Base-by-base conservation (phyloP, 345 rosid genomes). In the Boechera divaricarpa region DNA sequence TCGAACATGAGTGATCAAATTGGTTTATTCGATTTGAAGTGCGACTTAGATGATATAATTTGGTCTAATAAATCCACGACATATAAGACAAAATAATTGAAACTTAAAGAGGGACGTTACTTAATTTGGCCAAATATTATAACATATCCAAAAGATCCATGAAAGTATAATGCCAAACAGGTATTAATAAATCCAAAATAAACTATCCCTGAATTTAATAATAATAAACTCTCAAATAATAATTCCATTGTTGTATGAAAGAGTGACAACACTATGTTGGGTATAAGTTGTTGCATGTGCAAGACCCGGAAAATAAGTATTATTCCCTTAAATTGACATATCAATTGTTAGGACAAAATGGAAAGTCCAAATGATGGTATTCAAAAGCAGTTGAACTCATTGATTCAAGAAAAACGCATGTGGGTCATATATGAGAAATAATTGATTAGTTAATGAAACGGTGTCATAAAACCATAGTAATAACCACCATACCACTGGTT, bases 211-310 rank as follows among this genome's bases (percentile, higher is more conserved):
- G 16, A 15, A 10, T 61, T 31, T 45, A 55, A 69, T 42, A 70
- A 28, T 63, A 69, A 32, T 47, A 69, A 69, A 53, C 10, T 32
- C 35, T 61, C 76, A 33, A 65, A 77, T 63, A 26, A 77, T 77
- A 8, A 70, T 77, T 63, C 3, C 51, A 28, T 44, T 70, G 80
- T 10, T 70, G 38, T 53, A 26, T 26, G 65, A 63, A 55, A 55
- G 52, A 77, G 54, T 63, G 76, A 63, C 80, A 63, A 77, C 76
- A 63, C 45, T 62, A 63, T 63, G 80, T 76, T 63, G 58, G 71
- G 58, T 53, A 32, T 55, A 44, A 70, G 65, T 41, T 70, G 72
- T 63, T 77, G 70, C 80, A 77, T 77, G 80, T 77, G 76, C 71
- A 77, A 31, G 60, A 28, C 76, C 74, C 79, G 63, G 10, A 6